Percentiles rank a stretch among this genome's conserved stretches.
Evolutionary conservation across 305 asterid genomes (phyloP).

Genomic region (Caryopteris hybrid): DNA sequence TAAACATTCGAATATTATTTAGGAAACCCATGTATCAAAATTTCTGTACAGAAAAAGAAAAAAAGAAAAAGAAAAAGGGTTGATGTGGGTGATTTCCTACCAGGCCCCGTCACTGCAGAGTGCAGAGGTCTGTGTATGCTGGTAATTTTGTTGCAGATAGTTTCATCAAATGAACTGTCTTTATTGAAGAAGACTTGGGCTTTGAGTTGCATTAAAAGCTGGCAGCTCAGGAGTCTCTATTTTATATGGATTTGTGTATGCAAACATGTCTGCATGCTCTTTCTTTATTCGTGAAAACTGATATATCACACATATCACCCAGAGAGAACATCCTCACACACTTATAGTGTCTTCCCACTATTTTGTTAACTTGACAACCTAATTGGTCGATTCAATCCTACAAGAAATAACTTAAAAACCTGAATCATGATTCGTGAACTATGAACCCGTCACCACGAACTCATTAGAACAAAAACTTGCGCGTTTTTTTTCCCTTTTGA

Average conservation of each 20-base stretch:
- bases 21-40: too few species aligned
- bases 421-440: too few species aligned
- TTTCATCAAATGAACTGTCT: conserved; percentile 22
- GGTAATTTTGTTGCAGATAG: conserved; percentile 8
- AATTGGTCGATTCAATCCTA: conserved; percentile 1
- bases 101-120: neutral
- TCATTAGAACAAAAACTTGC: too few species aligned
- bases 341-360: conserved; percentile 5
- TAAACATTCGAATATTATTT: too few species aligned
- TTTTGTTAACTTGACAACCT: neutral
- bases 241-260: conserved; percentile 23
- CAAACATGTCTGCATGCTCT: conserved; percentile 5
- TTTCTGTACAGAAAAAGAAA: too few species aligned
- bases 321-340: conserved; percentile 3
- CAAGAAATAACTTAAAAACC: too few species aligned
- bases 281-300: conserved; percentile 22
- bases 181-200: conserved; percentile 21
- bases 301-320: conserved; percentile 12
- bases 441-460: too few species aligned
- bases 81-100: neutral
- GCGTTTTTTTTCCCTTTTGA: too few species aligned
- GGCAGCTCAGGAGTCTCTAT: neutral
- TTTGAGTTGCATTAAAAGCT: conserved; percentile 17
- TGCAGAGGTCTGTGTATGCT: neutral
- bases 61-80: too few species aligned